phyloP scores from a whole-genome alignment of 2,329 filamentous ascomycete genomes.

The Torrubiella hemipterigena region DNA sequence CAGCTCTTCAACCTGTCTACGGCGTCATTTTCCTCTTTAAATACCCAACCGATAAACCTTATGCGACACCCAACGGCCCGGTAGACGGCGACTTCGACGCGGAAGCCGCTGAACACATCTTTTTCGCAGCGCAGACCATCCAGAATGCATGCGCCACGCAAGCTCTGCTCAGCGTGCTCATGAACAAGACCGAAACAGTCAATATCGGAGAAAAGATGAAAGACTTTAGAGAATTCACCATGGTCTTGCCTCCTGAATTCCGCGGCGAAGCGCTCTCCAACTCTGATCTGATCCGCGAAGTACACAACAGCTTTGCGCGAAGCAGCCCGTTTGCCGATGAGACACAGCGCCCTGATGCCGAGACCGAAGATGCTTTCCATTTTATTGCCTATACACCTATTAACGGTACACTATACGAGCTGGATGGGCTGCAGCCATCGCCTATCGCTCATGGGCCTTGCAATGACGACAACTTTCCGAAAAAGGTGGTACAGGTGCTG shows the following conservation, averaged over 20 bases:
- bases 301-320: conserved; percentile 83
- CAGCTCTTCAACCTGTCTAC: conserved; percentile 66
- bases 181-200: conserved; percentile 66
- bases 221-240: conserved; percentile 81
- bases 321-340: conserved; percentile 89
- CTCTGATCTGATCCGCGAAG: conserved; percentile 57
- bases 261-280: conserved; percentile 50
- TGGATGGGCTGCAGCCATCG: conserved; percentile 86
- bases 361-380: conserved; percentile 85
- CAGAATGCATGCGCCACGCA: conserved; percentile 98
- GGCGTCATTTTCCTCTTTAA: conserved; percentile 99
- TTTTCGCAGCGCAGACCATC: conserved; percentile 95
- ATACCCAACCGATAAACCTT: conserved; percentile 60
- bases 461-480: conserved; percentile 57
- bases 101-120: conserved; percentile 62
- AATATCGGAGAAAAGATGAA: conserved; percentile 59
- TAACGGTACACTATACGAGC: conserved; percentile 73
- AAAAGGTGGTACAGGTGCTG: conserved; percentile 75
- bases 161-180: conserved; percentile 77
- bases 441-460: conserved; percentile 83
- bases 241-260: conserved; percentile 66
- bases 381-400: conserved; percentile 91
- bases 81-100: conserved; percentile 75
- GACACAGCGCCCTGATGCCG: conserved; percentile 57
- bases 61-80: conserved; percentile 48